Conservation (phyloP, 176 grass and related monocot genomes). For the Carex cristatella region DNA sequence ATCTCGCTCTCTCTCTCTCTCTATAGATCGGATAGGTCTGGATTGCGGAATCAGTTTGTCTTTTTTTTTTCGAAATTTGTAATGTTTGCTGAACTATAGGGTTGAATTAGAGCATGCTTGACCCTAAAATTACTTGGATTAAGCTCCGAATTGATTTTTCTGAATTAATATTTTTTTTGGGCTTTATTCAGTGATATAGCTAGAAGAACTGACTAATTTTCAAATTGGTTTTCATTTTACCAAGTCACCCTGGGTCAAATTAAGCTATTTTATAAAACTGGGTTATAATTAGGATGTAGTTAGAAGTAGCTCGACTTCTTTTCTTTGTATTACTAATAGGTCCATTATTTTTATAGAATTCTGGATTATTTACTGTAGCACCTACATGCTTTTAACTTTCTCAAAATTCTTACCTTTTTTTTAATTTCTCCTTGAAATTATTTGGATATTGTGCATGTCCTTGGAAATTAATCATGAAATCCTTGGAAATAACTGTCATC, state of each 20-base stretch:
- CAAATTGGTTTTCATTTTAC: neutral
- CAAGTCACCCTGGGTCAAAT: neutral
- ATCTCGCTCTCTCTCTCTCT: neutral
- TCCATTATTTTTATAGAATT: neutral
- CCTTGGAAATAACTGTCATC: neutral
- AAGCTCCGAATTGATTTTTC: neutral
- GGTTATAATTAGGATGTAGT: conserved; percentile 1
- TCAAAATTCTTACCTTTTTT: neutral
- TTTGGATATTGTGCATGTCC: neutral
- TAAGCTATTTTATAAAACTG: neutral
- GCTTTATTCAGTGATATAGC: neutral
- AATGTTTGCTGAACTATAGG: neutral
- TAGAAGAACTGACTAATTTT: neutral
- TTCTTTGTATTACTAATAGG: neutral
- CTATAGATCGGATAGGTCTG: neutral
- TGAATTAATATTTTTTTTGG: neutral
- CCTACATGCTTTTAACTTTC: neutral
- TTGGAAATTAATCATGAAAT: neutral
- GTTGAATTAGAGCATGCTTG: neutral
- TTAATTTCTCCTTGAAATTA: neutral
- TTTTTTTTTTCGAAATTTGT: neutral
- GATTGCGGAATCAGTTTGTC: neutral
- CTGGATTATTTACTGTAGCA: neutral
- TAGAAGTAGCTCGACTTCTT: neutral
- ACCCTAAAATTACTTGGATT: neutral